These are phyloP conservation scores for Podaxis pistillaris DNA, from an alignment of 768 basidiomycete species.

Conservation along the genomic window DNA sequence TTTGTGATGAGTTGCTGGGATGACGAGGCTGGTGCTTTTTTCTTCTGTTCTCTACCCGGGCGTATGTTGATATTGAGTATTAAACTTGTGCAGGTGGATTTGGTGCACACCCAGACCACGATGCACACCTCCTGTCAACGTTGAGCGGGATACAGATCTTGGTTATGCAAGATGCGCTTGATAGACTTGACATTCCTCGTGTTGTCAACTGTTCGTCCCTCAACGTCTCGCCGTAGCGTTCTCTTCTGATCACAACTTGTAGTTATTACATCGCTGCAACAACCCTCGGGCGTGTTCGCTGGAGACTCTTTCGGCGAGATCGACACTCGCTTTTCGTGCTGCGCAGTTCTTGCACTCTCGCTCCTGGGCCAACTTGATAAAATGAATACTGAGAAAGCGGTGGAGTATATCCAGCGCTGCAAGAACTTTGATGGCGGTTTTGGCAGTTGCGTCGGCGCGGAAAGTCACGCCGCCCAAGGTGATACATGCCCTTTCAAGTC, in stretches of 20 bases:
- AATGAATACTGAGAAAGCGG: constrained; percentile 66
- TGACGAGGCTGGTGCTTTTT: constrained; percentile 67
- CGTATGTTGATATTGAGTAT: background rate
- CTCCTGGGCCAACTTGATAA: constrained; percentile 73
- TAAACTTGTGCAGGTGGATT: constrained; percentile 65
- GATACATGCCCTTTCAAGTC: constrained; percentile 6
- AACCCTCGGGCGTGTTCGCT: constrained; percentile 83
- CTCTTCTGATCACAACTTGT: background rate
- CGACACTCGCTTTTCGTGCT: constrained; percentile 90
- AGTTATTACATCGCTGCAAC: constrained; percentile 87
- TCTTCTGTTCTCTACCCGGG: background rate
- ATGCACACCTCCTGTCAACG: constrained; percentile 85
- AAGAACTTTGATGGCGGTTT: constrained; percentile 97
- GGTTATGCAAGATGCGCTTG: constrained; percentile 77
- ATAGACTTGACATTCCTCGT: constrained; percentile 66
- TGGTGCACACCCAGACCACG: constrained; percentile 90
- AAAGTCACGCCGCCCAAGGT: constrained; percentile 95
- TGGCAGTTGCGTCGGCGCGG: constrained; percentile 79
- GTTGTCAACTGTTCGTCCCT: constrained; percentile 66
- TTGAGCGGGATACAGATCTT: constrained; percentile 93
- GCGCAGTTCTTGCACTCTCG: constrained; percentile 79
- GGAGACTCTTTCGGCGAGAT: constrained; percentile 92
- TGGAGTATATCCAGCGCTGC: constrained; percentile 73
- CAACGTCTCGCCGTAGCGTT: background rate
- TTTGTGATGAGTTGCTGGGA: constrained; percentile 98